Conservation (phyloP, 495 filamentous ascomycete genomes). For the Xylaria curta region DNA sequence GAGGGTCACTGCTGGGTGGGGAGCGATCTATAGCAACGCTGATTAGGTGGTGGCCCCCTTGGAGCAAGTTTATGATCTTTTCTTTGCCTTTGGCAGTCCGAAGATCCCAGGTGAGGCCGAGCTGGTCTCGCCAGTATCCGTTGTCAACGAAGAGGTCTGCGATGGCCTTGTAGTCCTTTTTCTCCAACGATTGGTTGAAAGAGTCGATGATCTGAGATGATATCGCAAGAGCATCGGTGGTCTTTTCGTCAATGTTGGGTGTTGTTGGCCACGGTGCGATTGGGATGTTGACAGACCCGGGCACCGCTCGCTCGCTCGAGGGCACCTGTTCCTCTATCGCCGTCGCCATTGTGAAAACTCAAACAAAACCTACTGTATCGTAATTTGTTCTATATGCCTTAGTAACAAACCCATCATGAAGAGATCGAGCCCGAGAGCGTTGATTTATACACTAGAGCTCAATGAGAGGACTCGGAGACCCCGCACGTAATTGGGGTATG, state of each 20-base stretch:
- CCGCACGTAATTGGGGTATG: slow-evolving; percentile 12
- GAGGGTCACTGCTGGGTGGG: slow-evolving; percentile 52
- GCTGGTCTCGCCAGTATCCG: slow-evolving; percentile 70
- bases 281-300: slow-evolving; percentile 63
- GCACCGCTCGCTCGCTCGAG: slow-evolving; percentile 64
- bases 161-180: slow-evolving; percentile 43
- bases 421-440: background rate
- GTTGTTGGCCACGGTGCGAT: slow-evolving; percentile 50
- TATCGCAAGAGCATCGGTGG: slow-evolving; percentile 54
- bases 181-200: slow-evolving; percentile 56
- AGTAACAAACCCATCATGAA: background rate
- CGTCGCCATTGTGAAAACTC: slow-evolving; percentile 9
- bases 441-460: background rate
- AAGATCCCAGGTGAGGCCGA: slow-evolving; percentile 65
- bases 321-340: slow-evolving; percentile 25
- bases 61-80: slow-evolving; percentile 58
- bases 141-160: slow-evolving; percentile 59
- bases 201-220: slow-evolving; percentile 50
- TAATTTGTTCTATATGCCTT: background rate
- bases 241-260: slow-evolving; percentile 29
- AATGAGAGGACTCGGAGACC: background rate
- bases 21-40: slow-evolving; percentile 54
- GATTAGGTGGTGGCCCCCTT: slow-evolving; percentile 50
- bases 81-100: slow-evolving; percentile 62
- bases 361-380: background rate